Base-by-base conservation (phyloP, 139 green algal species). In the Axilococcus clingmanii region DNA sequence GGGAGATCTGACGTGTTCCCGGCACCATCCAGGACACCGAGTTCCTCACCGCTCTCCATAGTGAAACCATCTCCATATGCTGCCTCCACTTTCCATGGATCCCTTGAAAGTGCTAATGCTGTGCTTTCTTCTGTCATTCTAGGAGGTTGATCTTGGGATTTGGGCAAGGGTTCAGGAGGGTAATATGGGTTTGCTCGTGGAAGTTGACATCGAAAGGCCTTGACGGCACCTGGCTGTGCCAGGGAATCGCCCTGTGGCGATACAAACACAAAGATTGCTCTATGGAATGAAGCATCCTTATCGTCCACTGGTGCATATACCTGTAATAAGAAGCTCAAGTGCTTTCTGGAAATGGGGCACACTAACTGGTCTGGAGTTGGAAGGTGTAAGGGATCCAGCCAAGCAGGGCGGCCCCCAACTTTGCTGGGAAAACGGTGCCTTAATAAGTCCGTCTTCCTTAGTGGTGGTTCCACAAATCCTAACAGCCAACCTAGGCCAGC, bases 161-260 rank as follows among this genome's bases (percentile, higher is more conserved):
- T 53, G 12, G 78, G 60, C n/a, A n/a, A n/a, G 12, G 83, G 83
- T 3, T 83, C 55, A 25, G 45, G 56, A 1, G 34, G 35, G 52
- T 94, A 94, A 55, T 75, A 93, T 7, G 47, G 35, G 51, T 94
- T 94, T 28, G 32, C 23, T 1, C 84, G 72, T 0, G 63, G 65
- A 48, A 94, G 64, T 61, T 94, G 86, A 59, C 78, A 89, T n/a
- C 86, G 74, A 22, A 91, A 71, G 16, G 80, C 83, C 0, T 71
- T 65, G 19, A 85, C 78, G 17, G 61, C 67, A 27, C 74, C 79
- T 35, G 74, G 57, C 38, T 65, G 32, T 7, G 40, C 37, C 43
- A 88, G 47, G 22, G 68, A 51, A 28, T 57, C 57, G 0, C 81
- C 83, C 37, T 80, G 55, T 6, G 72, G 75, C 2, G 66, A 79